Base-by-base conservation (phyloP, 495 filamentous ascomycete species). In the Rostrohypoxylon terebratum region DNA sequence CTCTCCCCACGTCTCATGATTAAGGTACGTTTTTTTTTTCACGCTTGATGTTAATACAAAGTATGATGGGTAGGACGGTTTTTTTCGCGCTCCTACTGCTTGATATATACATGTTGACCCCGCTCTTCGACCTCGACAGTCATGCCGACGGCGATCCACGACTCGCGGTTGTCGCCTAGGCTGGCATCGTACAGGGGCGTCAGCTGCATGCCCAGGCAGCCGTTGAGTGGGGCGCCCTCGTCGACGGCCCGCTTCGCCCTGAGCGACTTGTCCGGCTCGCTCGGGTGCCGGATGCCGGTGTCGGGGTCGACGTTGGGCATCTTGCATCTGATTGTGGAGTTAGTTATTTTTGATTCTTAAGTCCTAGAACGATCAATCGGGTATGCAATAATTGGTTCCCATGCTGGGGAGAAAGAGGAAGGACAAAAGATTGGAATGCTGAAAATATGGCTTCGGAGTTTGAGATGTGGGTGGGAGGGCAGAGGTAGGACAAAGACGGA, bases 161-260 rank as follows among this genome's bases (percentile, higher is more conserved):
- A 78, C 62, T 82, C 81, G 64, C 82, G 62, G 42, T 70, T 69
- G 6, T 77, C 75, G 3, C 76, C 73, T 13, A 72, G 36, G 23
- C 66, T 68, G 9, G 73, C 55, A 33, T 76, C 78, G 60, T 83
- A 86, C 18, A 92, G 81, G 23, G 93, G 91, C 44, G 92, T 89
- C 73, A 96, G 80, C 79, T 95, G 87, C 92, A 97, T 92, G 0
- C 94, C 95, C 61, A 97, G 77, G 77, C 93, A 96, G 2, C 93
- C 90, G 74, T 85, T 86, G 2, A 84, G 85, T 21, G 84, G 84
- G 50, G 91, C 89, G 4, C 94, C 94, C 13, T 83, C 79, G 81
- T 97, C 94, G 45, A 98, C 90, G 28, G 86, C 78, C 33, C 94
- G 85, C 79, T 90, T 92, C 16, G 80, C 84, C 60, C 90, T 84